These are phyloP conservation scores for Moniliella sp. DNA, from an alignment of 1,284 basidiomycete genomes.

Conservation along the genomic window DNA sequence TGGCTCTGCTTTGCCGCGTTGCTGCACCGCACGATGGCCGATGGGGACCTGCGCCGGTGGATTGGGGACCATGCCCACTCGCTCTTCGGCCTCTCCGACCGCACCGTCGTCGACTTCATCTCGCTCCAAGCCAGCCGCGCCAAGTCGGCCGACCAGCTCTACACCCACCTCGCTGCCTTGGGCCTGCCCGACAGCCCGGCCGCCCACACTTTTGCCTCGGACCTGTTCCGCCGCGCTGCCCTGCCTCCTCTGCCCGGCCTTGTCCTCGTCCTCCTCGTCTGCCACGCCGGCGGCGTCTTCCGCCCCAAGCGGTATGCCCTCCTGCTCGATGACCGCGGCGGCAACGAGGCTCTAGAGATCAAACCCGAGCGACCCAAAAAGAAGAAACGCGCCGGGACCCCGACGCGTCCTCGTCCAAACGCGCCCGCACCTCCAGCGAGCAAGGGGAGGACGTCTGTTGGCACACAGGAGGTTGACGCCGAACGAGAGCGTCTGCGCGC, in stretches of 20 bases:
- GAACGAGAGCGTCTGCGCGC: slow-evolving; percentile 56
- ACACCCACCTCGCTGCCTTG: slow-evolving; percentile 56
- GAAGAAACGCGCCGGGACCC: slow-evolving; percentile 35
- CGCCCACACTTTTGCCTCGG: slow-evolving; percentile 53
- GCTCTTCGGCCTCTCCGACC: slow-evolving; percentile 24
- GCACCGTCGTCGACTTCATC: slow-evolving; percentile 19
- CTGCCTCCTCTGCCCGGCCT: neutral
- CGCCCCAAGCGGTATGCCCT: slow-evolving; percentile 22
- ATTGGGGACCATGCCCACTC: slow-evolving; percentile 20
- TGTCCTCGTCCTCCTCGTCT: too few species aligned
- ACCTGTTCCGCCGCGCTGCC: slow-evolving; percentile 48
- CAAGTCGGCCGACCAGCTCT: slow-evolving; percentile 37
- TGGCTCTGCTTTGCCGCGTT: too few species aligned
- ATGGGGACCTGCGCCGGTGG: slow-evolving; percentile 20
- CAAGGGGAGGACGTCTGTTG: slow-evolving; percentile 36
- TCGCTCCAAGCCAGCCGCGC: slow-evolving; percentile 46
- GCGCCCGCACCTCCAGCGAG: slow-evolving; percentile 44
- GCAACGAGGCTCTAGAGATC: slow-evolving; percentile 12
- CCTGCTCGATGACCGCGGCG: slow-evolving; percentile 10
- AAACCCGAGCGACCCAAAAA: slow-evolving; percentile 38
- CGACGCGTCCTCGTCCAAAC: slow-evolving; percentile 19
- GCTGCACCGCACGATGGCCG: too few species aligned
- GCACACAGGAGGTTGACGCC: slow-evolving; percentile 47
- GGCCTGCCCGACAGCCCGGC: slow-evolving; percentile 61
- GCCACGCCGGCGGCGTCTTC: slow-evolving; percentile 1